Evolutionary conservation across 176 grass and related monocot genomes (phyloP).

Genomic region (Canna indica): DNA sequence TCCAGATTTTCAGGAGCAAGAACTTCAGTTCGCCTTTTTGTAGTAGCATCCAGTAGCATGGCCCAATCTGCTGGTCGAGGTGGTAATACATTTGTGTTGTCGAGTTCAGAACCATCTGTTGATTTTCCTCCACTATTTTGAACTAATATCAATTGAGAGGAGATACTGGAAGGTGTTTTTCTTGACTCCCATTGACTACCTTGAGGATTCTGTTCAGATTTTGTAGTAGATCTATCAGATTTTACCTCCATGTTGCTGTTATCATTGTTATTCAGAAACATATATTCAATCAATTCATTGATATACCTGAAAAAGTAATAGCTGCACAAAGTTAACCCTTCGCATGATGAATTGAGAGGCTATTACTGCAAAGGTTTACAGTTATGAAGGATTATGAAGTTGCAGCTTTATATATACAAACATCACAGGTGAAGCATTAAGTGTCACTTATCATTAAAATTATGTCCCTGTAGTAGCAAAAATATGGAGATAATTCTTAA

Average conservation of each 20-base stretch:
- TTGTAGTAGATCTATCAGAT: constrained; percentile 33
- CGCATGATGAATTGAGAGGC: background rate
- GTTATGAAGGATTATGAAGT: background rate
- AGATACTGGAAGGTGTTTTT: constrained; percentile 20
- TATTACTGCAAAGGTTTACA: background rate
- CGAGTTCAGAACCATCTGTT: constrained; percentile 27
- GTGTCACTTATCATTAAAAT: background rate
- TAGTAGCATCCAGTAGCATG: constrained; percentile 65
- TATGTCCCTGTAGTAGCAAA: background rate
- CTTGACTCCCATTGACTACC: constrained; percentile 31
- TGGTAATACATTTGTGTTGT: background rate
- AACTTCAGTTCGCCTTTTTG: constrained; percentile 76
- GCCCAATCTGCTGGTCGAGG: constrained; percentile 72
- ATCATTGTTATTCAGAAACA: constrained; percentile 53
- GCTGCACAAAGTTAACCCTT: background rate
- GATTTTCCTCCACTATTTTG: constrained; percentile 29
- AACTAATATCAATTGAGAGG: constrained; percentile 22
- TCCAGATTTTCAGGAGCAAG: constrained; percentile 98
- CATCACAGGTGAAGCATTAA: background rate
- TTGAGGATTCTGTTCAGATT: constrained; percentile 37
- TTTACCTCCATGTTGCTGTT: constrained; percentile 28
- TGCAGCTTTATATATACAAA: background rate
- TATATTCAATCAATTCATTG: constrained; percentile 71
- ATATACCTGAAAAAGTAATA: constrained; percentile 60
- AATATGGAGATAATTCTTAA: too few species aligned